Base-by-base conservation (phyloP, 2,329 filamentous ascomycete species). In the Fusarium paranaense region DNA sequence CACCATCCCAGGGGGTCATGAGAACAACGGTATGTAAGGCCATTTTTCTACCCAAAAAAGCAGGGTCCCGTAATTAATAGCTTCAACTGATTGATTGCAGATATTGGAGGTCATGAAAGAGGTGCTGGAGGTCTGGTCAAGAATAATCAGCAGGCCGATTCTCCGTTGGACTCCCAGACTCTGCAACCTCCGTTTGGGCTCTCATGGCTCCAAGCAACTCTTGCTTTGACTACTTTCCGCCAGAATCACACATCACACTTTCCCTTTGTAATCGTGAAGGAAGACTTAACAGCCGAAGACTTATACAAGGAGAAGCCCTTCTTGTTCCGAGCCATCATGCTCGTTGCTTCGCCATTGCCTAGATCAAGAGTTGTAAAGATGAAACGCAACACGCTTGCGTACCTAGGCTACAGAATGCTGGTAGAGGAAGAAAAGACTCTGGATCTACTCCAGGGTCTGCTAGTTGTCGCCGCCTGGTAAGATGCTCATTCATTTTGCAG, bases 381-480 rank as follows among this genome's bases (percentile, higher is more conserved):
- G 77, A 85, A 75, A 78, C 83, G 78, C 52, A 84, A 83, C 42
- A 80, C 83, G 25, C 80, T 85, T 70, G 82, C 82, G 8, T 85
- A 86, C 74, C 73, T 87, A 33, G 81, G 84, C 7, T 80, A 85
- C 22, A 82, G 83, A 37, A 77, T 86, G 58, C 59, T 88, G 1
- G 80, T 86, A 2, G 80, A 83, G 66, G 82, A 83, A 20, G 82
- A 86, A 42, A 79, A 79, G 35, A 81, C 79, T 18, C 66, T 88
- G 10, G 86, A 87, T 64, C 74, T 86, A 4, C 80, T 88, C 2
- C 86, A 88, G 74, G 87, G 86, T 0, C 76, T 87, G 10, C 69
- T 88, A 9, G 80, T 87, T 50, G 82, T 83, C 45, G 78, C 87
- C 63, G 82, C 85, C 25, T 88, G 87, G 87, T 87, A 79, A 59